Base-by-base conservation (phyloP, 2,329 filamentous ascomycete species). In the Biscogniauxia sp. region DNA sequence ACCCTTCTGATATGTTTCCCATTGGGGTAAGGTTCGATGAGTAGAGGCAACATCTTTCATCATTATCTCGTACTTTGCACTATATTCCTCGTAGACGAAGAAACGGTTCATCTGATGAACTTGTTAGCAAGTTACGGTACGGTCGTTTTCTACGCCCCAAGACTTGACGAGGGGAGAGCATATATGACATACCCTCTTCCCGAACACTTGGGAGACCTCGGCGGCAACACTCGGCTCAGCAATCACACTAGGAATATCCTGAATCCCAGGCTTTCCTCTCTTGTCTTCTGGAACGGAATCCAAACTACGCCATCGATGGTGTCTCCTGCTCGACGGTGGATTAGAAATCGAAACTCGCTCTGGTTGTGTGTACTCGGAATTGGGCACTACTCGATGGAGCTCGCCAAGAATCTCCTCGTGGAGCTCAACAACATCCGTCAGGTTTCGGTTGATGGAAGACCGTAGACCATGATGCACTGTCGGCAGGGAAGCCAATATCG, bases 31-130 rank as follows among this genome's bases (percentile, higher is more conserved):
- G 6, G 83, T 84, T 61, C 87, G 84, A 64, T 90, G 86, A 17
- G 89, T 82, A 25, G 88, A 82, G 37, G 88, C 85, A 41, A 96
- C 79, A 64, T 96, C 92, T 65, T 90, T 87, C 53, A 90, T 87
- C 80, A 97, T 90, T 66, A 92, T 82, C 67, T 96, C 92, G 74
- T 95, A 96, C 72, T 94, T 94, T 56, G 90, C 90, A 41, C 91
- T 91, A 73, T 97, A 99, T 68, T 96, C 91, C 76, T 96, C 91
- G 72, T 99, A 99, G 55, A 89, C 82, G 71, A 91, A 90, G 76
- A 98, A 95, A 0, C 88, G 87, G 61, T 86, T 84, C 78, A 96
- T 88, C 91, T 96, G 64, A 15, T 56, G 20, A 15, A 50, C 17
- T 23, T 56, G 54, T 66, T 26, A 59, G 59, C 55, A 59, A 32